Conservation (phyloP, 1,139 yeast species). For the Blastobotrys arbuscula region DNA sequence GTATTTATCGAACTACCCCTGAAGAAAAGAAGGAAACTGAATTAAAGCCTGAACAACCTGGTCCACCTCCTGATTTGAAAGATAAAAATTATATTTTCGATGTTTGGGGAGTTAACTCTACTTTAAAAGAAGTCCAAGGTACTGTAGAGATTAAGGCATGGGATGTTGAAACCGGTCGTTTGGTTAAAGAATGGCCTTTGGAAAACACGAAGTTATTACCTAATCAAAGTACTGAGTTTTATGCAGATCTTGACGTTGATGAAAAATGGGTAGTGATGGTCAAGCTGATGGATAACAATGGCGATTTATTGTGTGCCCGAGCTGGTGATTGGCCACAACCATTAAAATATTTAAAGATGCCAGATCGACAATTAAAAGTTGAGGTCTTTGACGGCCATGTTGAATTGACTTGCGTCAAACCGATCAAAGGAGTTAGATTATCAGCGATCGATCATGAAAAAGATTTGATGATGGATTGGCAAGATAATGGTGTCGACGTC, state of each 20-base stretch:
- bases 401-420: slow-evolving; percentile 30
- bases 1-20: slow-evolving; percentile 33
- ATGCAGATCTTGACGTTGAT: slow-evolving; percentile 19
- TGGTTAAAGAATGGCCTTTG: slow-evolving; percentile 18
- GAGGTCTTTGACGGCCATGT: slow-evolving; percentile 19
- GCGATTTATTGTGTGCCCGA: slow-evolving; percentile 24
- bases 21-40: slow-evolving; percentile 15
- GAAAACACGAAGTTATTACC: slow-evolving; percentile 28
- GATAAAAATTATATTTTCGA: slow-evolving; percentile 32
- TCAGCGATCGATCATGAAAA: slow-evolving; percentile 12
- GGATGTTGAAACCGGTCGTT: slow-evolving; percentile 34
- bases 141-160: slow-evolving; percentile 33
- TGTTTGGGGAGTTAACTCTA: slow-evolving; percentile 42
- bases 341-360: slow-evolving; percentile 40
- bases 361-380: slow-evolving; percentile 18
- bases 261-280: slow-evolving; percentile 27
- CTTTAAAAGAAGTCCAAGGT: slow-evolving; percentile 26
- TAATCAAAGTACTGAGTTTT: slow-evolving; percentile 38
- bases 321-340: slow-evolving; percentile 53
- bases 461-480: slow-evolving; percentile 22
- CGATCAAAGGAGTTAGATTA: slow-evolving; percentile 41
- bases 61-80: slow-evolving; percentile 27
- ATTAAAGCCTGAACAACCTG: slow-evolving; percentile 14
- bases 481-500: slow-evolving; percentile 44
- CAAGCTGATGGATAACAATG: slow-evolving; percentile 16